Evolutionary conservation across 352 stramenopile species (phyloP).

Genomic region (Phytopythium boreale): DNA sequence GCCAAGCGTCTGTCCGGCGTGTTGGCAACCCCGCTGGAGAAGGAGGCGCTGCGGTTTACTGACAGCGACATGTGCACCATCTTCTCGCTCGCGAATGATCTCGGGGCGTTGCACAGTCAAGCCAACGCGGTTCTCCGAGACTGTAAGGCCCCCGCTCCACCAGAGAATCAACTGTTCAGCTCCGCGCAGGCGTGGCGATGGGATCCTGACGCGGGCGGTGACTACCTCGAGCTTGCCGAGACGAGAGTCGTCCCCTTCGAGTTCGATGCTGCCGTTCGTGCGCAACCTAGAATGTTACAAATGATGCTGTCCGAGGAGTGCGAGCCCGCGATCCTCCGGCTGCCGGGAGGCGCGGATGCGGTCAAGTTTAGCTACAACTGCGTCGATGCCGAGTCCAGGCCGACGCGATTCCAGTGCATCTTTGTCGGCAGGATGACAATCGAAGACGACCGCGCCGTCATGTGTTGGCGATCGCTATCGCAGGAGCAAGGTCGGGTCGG

Average conservation of each 20-base stretch:
- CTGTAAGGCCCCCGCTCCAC: not conserved
- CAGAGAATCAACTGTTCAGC: not conserved
- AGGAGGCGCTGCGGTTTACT: not conserved
- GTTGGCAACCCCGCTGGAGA: not conserved
- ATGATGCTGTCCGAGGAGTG: not conserved
- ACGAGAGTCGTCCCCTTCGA: not conserved
- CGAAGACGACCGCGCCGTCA: conserved; percentile 9
- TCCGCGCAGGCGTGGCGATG: not conserved
- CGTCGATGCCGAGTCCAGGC: not conserved
- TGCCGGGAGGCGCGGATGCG: not conserved
- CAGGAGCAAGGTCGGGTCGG: not conserved
- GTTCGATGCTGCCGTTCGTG: not conserved
- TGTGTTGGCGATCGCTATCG: not conserved
- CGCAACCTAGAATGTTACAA: not conserved
- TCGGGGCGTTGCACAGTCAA: not conserved
- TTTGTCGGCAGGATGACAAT: conserved; percentile 31
- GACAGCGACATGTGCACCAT: not conserved
- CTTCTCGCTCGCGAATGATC: not conserved
- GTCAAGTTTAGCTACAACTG: not conserved
- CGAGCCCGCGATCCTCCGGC: not conserved
- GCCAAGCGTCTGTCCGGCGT: not conserved
- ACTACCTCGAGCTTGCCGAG: not conserved
- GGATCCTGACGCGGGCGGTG: not conserved
- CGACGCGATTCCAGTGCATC: conserved; percentile 1
- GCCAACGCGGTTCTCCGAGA: not conserved